Evolutionary conservation across 202 grass and related monocot species (phyloP), one percentile per base, ranked within the genome.

Genomic region (Setaria italica): DNA sequence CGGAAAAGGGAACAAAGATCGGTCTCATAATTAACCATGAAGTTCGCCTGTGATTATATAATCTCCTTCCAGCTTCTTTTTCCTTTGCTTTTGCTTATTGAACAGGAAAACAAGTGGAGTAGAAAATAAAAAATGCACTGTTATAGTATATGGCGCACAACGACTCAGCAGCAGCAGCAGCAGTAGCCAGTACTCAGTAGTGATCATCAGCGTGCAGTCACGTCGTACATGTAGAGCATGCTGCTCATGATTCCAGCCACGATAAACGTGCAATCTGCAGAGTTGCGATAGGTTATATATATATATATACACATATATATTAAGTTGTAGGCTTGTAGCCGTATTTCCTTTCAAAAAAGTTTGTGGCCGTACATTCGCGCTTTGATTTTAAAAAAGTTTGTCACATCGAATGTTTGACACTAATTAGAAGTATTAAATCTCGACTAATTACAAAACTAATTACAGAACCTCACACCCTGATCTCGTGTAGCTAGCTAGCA

Each of bases 221-320:
- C 72, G 72, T 55, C 72, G 71, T 74, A 54, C 43, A 12, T 25
- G 54, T 42, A 62, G 53, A 77, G 72, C 6, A 25, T 6, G 47
- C 25, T 25, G 41, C 21, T 41, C 48, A 79, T 63, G 55, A 73
- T 80, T 72, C 34, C 35, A 63, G 56, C 76, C 55, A 80, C 33
- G 62, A 2, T 20, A 63, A 33, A 72, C 41, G 76, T 63, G 33
- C 70, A 6, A 47, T 62, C 58, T 10, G 45, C 20, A 62, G 45
- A 51, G 39, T 41, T 21, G 65, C 11, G 59, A 62, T 19, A 55
- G 11, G 45, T 19, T 19, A 19, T 6, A 19, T 54, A 54, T 54
- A 53, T 16, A 53, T 3, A 48, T 37, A 37, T 37, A 37, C 4
- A 37, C 5, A 21, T 45, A 29, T n/a, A 35, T 17, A 30, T 25